Evolutionary conservation across 768 basidiomycete genomes (phyloP), one percentile per base, ranked within the genome.

Genomic region (Amanita inopinata): DNA sequence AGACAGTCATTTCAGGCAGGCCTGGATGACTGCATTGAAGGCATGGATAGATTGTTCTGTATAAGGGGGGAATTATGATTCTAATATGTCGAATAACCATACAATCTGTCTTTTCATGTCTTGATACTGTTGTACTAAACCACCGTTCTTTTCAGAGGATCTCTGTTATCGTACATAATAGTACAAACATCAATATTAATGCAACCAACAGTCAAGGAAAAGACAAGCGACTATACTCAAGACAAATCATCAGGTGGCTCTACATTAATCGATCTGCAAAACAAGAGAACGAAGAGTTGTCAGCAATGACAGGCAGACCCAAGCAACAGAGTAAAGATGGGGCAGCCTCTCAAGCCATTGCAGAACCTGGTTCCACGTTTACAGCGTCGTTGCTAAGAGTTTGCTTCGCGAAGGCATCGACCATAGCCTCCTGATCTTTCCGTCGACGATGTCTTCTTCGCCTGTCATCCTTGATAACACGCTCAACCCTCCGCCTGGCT

Each of bases 391-490:
- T 59, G 34, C 51, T 56, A 45, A 76, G 51, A 40, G 67, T 66
- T 54, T 73, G 71, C 46, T 61, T 76, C 31, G 83, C 77, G 56
- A 90, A 88, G 4, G 83, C 80, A 55, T 83, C 80, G 46, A 89
- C 68, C 72, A 90, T 78, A 18, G 80, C 69, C 42, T 90, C 87
- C 53, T 87, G 83, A 53, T 89, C 87, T 56, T 83, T 85, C 52
- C 86, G 80, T 43, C 86, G 71, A 53, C 73, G 83, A 60, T 90
- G 87, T 50, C 87, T 72, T 60, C 73, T 76, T 52, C 84, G 72
- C 49, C 85, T 71, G 64, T 90, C 87, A 35, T 90, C 87, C 57
- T 84, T 87, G 56, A 90, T 87, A n/a, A 82, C 64, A 23, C 82
- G 73, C 51, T 88, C 82, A 40, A 89, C 76, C 52, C 78, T 76